Evolutionary conservation across 2,329 filamentous ascomycete genomes (phyloP).

Genomic region (Apiospora saccharicola): DNA sequence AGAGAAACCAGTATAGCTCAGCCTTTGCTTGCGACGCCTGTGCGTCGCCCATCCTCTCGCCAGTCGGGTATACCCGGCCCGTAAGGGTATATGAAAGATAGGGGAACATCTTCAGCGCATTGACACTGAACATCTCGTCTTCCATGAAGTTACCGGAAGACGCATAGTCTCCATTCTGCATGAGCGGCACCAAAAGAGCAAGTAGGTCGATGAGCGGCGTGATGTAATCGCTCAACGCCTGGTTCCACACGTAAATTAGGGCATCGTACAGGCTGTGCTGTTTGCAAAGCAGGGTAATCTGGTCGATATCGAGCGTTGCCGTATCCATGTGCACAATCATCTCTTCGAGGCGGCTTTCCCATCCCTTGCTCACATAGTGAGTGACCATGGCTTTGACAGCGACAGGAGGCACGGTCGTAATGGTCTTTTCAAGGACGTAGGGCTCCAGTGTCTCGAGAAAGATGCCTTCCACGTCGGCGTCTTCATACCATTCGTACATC

Average conservation of each 20-base stretch:
- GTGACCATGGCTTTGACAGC: constrained; percentile 87
- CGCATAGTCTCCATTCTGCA: constrained; percentile 61
- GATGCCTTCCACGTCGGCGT: constrained; percentile 73
- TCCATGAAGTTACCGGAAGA: constrained; percentile 62
- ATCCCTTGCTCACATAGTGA: constrained; percentile 79
- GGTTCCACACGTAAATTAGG: constrained; percentile 96
- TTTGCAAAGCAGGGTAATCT: constrained; percentile 89
- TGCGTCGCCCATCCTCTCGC: constrained; percentile 74
- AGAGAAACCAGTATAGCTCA: constrained; percentile 91
- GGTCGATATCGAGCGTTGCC: constrained; percentile 89
- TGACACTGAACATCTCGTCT: constrained; percentile 68
- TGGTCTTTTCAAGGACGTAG: constrained; percentile 80
- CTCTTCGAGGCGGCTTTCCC: constrained; percentile 84
- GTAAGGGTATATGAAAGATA: constrained; percentile 94
- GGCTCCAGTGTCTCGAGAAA: constrained; percentile 91
- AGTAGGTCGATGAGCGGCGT: constrained; percentile 88
- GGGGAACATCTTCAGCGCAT: constrained; percentile 90
- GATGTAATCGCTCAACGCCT: constrained; percentile 86
- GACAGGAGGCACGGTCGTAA: constrained; percentile 78
- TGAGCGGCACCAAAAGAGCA: constrained; percentile 68
- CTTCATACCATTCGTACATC: constrained; percentile 89
- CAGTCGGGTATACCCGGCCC: constrained; percentile 89
- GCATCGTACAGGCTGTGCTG: constrained; percentile 93
- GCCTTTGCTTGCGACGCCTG: constrained; percentile 80
- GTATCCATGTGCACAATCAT: constrained; percentile 95